These are phyloP conservation scores for Sarocladiaceae sp. DNA, from an alignment of 2,329 filamentous ascomycete species.

Conservation along the genomic window DNA sequence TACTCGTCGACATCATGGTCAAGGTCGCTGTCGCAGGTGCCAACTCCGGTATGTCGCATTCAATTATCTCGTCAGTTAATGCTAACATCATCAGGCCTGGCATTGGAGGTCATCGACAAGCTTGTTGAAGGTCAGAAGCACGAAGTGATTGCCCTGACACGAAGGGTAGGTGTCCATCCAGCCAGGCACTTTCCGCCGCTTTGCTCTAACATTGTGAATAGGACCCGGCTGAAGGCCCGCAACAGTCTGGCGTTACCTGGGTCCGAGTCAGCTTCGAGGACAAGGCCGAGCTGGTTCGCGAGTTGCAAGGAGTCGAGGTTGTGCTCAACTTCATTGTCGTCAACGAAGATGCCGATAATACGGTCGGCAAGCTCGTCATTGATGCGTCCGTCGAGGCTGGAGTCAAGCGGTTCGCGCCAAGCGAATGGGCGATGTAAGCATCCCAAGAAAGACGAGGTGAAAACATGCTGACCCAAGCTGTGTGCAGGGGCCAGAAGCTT, in stretches of 20 bases:
- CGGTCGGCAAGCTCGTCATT: constrained; percentile 50
- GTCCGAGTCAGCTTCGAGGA: constrained; percentile 39
- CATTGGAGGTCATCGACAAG: constrained; percentile 14
- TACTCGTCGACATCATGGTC: constrained; percentile 13
- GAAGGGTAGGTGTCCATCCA: not conserved
- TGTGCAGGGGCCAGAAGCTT: constrained; percentile 9
- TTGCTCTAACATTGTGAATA: constrained; percentile 1
- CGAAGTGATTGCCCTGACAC: constrained; percentile 3
- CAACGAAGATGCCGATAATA: constrained; percentile 27
- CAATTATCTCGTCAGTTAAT: not conserved
- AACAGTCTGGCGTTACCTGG: constrained; percentile 30
- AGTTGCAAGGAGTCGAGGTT: constrained; percentile 41
- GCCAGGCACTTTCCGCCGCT: not conserved
- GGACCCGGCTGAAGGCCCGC: constrained; percentile 11
- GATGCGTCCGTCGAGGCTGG: constrained; percentile 55
- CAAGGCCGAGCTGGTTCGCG: constrained; percentile 18
- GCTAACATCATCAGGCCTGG: constrained; percentile 11
- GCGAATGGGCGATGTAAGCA: constrained; percentile 45
- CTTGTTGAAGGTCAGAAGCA: constrained; percentile 12
- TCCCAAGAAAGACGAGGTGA: not conserved
- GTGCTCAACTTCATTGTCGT: constrained; percentile 43
- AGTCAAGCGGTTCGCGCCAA: constrained; percentile 57
- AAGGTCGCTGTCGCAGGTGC: constrained; percentile 14
- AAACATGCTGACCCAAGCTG: not conserved
- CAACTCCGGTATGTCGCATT: constrained; percentile 10